Conservation (phyloP, 148 eudicot genomes). For the Persicaria tinctoria region DNA sequence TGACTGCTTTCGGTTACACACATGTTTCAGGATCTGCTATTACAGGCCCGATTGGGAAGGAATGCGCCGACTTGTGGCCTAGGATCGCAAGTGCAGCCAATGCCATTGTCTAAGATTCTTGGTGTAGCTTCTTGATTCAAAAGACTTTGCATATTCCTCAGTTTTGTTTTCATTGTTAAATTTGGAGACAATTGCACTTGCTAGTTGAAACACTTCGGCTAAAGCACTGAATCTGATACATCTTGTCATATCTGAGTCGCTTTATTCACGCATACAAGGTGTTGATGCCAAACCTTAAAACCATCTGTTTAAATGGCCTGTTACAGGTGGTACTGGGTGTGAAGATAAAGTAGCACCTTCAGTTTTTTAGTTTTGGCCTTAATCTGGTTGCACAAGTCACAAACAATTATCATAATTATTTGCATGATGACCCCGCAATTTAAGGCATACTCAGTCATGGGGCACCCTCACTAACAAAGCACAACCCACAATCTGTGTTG, state of each 20-base stretch:
- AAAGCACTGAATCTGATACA: too few species aligned
- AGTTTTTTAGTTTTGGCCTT: too few species aligned
- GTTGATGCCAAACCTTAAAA: too few species aligned
- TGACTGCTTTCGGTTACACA: neutral
- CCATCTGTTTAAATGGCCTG: too few species aligned
- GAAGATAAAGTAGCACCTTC: too few species aligned
- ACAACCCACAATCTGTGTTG: neutral
- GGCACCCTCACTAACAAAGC: neutral
- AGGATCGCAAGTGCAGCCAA: slow-evolving; percentile 65
- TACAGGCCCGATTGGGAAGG: slow-evolving; percentile 58
- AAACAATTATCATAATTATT: neutral
- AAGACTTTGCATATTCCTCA: neutral
- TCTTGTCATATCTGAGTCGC: too few species aligned
- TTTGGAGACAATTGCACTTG: slow-evolving; percentile 3
- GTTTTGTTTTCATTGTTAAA: neutral
- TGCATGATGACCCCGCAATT: slow-evolving; percentile 1
- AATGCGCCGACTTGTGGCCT: slow-evolving; percentile 66
- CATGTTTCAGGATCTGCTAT: slow-evolving; percentile 42
- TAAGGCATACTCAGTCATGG: slow-evolving; percentile 4
- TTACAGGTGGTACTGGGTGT: too few species aligned
- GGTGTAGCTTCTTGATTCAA: neutral
- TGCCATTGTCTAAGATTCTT: slow-evolving; percentile 38
- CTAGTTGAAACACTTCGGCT: neutral
- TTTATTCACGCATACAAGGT: too few species aligned
- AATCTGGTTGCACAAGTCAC: too few species aligned